Evolutionary conservation across 345 rosid species (phyloP), one percentile per base, ranked within the genome.

Genomic region (Lagerstroemia speciosa): DNA sequence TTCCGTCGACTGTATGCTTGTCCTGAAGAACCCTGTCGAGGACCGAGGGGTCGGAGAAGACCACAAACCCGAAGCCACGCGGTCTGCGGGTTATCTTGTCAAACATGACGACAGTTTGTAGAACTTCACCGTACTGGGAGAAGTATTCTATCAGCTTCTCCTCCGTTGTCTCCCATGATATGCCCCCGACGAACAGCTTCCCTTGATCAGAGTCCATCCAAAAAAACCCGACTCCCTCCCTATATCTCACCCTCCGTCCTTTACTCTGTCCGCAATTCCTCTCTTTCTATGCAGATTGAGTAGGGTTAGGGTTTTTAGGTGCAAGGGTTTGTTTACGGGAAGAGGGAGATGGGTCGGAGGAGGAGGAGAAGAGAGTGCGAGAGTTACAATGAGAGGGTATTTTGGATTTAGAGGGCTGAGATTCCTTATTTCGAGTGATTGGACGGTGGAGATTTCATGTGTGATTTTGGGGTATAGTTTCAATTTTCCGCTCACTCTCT

Each of bases 131-230:
- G 66, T 80, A 85, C 29, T 73, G 74, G 38, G 43, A 19, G 73
- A 85, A 85, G 75, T 85, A 78, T 22, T 83, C 86, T 5, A 69
- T 69, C 60, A 83, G 85, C 72, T 66, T 79, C 26, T 83, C 89
- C 73, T 85, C 89, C 24, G 81, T 61, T 2, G 89, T 85, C 78
- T 85, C 89, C 89, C 89, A 85, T 19, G 89, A 82, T 66, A 85
- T 82, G 66, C 89, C 89, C 40, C 89, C 89, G 62, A 85, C 76
- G 75, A 85, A 85, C 30, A 85, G 86, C 80, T 83, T 85, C 41
- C 89, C 89, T 73, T 83, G 83, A 78, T 85, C 89, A 12, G 86
- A 85, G 50, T 85, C 89, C 89, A 85, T 85, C 38, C 65, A 14
- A 29, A 24, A 17, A 36, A 22, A 1, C 29, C 31, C n/a, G 32